Conservation (phyloP, 2,329 filamentous ascomycete species). For the Aspergillus japonicus region DNA sequence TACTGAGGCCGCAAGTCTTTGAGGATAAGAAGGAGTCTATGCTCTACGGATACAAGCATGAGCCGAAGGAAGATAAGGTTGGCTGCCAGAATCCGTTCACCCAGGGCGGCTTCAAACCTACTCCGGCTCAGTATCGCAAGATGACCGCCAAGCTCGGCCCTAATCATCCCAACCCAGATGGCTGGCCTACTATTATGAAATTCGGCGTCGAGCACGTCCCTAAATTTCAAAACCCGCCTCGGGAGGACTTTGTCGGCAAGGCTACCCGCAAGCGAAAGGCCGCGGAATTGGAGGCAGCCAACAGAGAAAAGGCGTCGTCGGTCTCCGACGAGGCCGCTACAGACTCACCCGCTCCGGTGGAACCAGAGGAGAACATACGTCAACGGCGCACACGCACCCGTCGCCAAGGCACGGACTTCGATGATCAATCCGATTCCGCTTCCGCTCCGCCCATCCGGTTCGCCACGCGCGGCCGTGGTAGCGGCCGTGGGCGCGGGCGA, state of each 20-base stretch:
- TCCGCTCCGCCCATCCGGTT: slow-evolving; percentile 17
- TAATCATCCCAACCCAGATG: slow-evolving; percentile 43
- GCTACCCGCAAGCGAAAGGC: slow-evolving; percentile 40
- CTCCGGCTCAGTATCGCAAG: slow-evolving; percentile 42
- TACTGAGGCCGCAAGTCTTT: slow-evolving; percentile 50
- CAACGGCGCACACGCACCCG: slow-evolving; percentile 37
- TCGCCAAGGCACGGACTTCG: slow-evolving; percentile 23
- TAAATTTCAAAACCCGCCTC: slow-evolving; percentile 35
- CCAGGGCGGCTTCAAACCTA: slow-evolving; percentile 51
- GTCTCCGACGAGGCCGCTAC: slow-evolving; percentile 26
- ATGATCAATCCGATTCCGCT: slow-evolving; percentile 17
- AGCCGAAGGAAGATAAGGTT: slow-evolving; percentile 46
- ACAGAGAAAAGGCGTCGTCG: slow-evolving; percentile 23
- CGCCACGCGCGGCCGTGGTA: slow-evolving; percentile 25
- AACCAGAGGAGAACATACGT: slow-evolving; percentile 30
- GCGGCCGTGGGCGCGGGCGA: slow-evolving; percentile 32
- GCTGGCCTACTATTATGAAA: slow-evolving; percentile 39
- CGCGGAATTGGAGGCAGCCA: slow-evolving; percentile 33
- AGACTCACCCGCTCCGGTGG: slow-evolving; percentile 26
- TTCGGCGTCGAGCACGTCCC: slow-evolving; percentile 39
- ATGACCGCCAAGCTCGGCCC: slow-evolving; percentile 37
- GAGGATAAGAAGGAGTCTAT: slow-evolving; percentile 62
- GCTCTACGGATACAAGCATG: slow-evolving; percentile 60
- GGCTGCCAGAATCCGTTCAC: slow-evolving; percentile 58
- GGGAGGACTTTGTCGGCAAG: slow-evolving; percentile 28